A percentile compares a stretch with the other conserved stretches of the same genome.
Conservation (phyloP, 805 yeast species). For the Candida ipomoeae region DNA sequence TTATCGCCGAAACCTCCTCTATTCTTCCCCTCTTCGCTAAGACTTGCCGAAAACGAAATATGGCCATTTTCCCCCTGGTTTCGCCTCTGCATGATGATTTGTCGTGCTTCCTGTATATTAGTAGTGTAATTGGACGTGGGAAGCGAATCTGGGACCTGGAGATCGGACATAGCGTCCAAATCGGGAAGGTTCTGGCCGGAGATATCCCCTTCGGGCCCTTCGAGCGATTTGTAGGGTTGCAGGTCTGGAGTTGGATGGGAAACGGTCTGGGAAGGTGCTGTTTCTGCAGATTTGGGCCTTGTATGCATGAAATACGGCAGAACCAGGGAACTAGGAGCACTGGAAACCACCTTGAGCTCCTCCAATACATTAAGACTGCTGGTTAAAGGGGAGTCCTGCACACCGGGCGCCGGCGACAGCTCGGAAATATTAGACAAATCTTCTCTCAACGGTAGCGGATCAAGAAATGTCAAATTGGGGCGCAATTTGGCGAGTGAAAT, state of each 20-base stretch:
- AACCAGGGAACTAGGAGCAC: background rate
- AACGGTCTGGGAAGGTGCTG: background rate
- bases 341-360: background rate
- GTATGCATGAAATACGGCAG: background rate
- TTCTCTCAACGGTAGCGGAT: conserved; percentile 8
- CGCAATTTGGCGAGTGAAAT: conserved; percentile 9
- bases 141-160: background rate
- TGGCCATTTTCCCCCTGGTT: background rate
- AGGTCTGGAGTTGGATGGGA: no score
- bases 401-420: background rate
- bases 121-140: background rate
- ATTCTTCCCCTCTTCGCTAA: no score
- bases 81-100: background rate
- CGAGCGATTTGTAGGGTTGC: no score
- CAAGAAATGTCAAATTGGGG: conserved; percentile 14
- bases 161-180: background rate
- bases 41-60: background rate
- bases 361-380: background rate
- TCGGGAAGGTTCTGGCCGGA: background rate
- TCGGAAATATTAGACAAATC: conserved; percentile 12
- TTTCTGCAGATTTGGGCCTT: background rate
- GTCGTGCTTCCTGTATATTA: background rate
- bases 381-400: background rate
- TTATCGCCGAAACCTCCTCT: no score
- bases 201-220: no score